Evolutionary conservation across 495 filamentous ascomycete genomes (phyloP).

Genomic region (Platismatia glauca): DNA sequence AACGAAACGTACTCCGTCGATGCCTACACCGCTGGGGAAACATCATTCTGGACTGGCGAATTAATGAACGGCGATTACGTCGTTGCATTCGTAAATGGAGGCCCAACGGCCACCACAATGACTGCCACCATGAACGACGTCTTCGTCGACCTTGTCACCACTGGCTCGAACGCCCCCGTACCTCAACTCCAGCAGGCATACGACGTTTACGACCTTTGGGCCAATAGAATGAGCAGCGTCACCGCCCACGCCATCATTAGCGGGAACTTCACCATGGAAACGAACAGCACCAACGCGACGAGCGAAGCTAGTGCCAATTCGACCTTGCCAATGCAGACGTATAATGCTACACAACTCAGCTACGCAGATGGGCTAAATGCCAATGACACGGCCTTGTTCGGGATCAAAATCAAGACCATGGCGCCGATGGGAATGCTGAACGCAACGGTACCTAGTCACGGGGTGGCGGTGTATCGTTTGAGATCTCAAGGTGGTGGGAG

Average conservation of each 20-base stretch:
- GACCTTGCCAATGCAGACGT: constrained; percentile 22
- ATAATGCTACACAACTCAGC: constrained; percentile 36
- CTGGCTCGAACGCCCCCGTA: constrained; percentile 32
- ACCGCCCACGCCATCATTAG: constrained; percentile 37
- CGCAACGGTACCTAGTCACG: constrained; percentile 37
- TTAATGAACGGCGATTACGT: constrained; percentile 34
- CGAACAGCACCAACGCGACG: constrained; percentile 25
- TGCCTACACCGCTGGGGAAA: constrained; percentile 31
- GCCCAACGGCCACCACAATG: constrained; percentile 34
- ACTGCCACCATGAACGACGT: constrained; percentile 46
- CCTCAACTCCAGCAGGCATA: constrained; percentile 30
- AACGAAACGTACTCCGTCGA: constrained; percentile 27
- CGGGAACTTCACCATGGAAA: constrained; percentile 24
- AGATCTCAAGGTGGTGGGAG: constrained; percentile 25
- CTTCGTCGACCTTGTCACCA: constrained; percentile 39
- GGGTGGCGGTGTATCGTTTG: constrained; percentile 39
- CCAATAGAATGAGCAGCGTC: constrained; percentile 39
- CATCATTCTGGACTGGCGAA: constrained; percentile 42
- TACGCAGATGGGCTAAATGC: constrained; percentile 34
- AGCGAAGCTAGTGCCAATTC: constrained; percentile 28
- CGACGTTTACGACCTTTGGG: constrained; percentile 52
- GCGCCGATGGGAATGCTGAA: constrained; percentile 32
- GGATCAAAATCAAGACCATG: constrained; percentile 35
- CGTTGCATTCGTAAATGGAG: constrained; percentile 43
- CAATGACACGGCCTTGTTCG: constrained; percentile 35